phyloP scores from a whole-genome alignment of 495 filamentous ascomycete genomes.

The Tuber microsphaerosporum region DNA sequence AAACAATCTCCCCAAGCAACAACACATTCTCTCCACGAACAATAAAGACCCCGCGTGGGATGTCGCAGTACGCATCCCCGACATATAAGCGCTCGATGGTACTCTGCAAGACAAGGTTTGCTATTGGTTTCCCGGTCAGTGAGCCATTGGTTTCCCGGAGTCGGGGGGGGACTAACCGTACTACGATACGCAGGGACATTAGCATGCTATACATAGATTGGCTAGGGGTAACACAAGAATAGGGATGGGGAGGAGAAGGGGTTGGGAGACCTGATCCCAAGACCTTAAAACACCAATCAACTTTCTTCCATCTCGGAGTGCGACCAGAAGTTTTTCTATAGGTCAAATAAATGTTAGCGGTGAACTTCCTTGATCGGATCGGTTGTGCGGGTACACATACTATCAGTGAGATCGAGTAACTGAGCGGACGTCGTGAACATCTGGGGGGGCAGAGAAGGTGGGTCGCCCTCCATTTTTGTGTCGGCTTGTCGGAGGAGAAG shows the following conservation, averaged over 20 bases:
- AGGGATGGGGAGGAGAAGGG: not conserved
- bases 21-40: slow-evolving; percentile 92
- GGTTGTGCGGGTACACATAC: slow-evolving; percentile 50
- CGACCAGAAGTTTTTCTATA: slow-evolving; percentile 83
- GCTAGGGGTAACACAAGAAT: slow-evolving; percentile 4
- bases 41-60: slow-evolving; percentile 73
- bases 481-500: slow-evolving; percentile 30
- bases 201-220: not conserved
- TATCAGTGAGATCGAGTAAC: slow-evolving; percentile 89
- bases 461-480: slow-evolving; percentile 36
- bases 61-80: slow-evolving; percentile 65
- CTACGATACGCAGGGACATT: slow-evolving; percentile 18
- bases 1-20: slow-evolving; percentile 81
- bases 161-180: slow-evolving; percentile 23
- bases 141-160: not conserved
- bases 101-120: slow-evolving; percentile 88
- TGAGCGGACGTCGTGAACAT: slow-evolving; percentile 99
- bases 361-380: not conserved
- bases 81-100: slow-evolving; percentile 81
- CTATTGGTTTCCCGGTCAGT: slow-evolving; percentile 45
- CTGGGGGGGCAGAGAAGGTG: slow-evolving; percentile 62
- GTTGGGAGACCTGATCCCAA: slow-evolving; percentile 82
- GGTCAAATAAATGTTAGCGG: slow-evolving; percentile 6
- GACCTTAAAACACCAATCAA: slow-evolving; percentile 84
- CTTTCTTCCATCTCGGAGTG: slow-evolving; percentile 86